Evolutionary conservation across 495 filamentous ascomycete genomes (phyloP).

Genomic region (Cercophora sp.): DNA sequence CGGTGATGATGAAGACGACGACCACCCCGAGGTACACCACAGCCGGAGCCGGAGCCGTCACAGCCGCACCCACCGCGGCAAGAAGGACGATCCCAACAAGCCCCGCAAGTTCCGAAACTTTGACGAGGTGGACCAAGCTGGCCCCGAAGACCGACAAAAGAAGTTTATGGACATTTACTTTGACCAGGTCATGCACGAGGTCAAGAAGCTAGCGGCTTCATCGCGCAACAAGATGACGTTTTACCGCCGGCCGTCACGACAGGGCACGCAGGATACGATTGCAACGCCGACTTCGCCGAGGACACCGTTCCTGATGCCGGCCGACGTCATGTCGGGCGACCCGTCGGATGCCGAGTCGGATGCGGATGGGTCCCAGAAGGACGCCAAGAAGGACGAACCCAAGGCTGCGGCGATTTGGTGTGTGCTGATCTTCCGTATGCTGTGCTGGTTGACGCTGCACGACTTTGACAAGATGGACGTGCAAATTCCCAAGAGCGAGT

Average conservation of each 20-base stretch:
- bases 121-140: constrained; percentile 32
- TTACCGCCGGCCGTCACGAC: background rate
- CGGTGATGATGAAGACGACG: constrained; percentile 15
- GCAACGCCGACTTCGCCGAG: background rate
- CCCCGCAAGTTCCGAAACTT: constrained; percentile 15
- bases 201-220: constrained; percentile 24
- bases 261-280: background rate
- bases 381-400: constrained; percentile 1
- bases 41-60: too few relatives aligned
- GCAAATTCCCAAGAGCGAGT: constrained; percentile 43
- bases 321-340: background rate
- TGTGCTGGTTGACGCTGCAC: constrained; percentile 50
- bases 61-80: too few relatives aligned
- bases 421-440: constrained; percentile 47
- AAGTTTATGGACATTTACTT: constrained; percentile 43
- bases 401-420: constrained; percentile 39
- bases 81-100: background rate
- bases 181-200: constrained; percentile 29
- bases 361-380: background rate
- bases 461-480: constrained; percentile 48
- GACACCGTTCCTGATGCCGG: background rate
- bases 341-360: constrained; percentile 6
- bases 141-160: constrained; percentile 37
- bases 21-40: background rate
- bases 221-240: constrained; percentile 15